phyloP scores from a whole-genome alignment of 2,329 filamentous ascomycete genomes.

The Colletotrichum sp. region DNA sequence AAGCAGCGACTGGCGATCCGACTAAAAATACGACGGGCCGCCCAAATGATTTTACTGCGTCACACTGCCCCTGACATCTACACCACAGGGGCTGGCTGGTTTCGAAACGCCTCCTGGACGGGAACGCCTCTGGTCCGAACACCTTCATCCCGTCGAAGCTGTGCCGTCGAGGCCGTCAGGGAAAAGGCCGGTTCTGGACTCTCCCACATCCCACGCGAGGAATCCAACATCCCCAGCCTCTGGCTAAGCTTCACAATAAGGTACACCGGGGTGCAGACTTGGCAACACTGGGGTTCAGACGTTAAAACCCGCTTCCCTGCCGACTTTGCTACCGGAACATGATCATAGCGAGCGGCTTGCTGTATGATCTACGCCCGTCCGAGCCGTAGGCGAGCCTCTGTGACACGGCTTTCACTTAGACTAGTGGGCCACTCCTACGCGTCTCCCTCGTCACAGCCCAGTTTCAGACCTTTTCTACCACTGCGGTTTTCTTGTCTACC shows the following conservation, averaged over 20 bases:
- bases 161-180: background rate
- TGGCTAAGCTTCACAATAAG: constrained; percentile 16
- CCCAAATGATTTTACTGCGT: constrained; percentile 6
- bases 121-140: constrained; percentile 15
- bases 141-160: constrained; percentile 3
- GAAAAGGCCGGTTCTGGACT: background rate
- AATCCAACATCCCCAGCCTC: background rate
- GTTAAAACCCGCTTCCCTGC: constrained; percentile 2
- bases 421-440: constrained; percentile 14
- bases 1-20: background rate
- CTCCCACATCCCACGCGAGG: background rate
- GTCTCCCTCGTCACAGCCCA: constrained; percentile 16
- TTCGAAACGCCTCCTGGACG: constrained; percentile 19
- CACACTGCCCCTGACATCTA: background rate
- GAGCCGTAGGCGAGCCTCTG: background rate
- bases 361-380: constrained; percentile 16
- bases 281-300: constrained; percentile 1
- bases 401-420: constrained; percentile 4
- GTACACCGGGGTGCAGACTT: constrained; percentile 18
- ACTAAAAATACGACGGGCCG: background rate
- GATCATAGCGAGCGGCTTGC: constrained; percentile 6
- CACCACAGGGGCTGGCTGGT: constrained; percentile 2
- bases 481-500: background rate
- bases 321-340: constrained; percentile 19
- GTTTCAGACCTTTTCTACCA: constrained; percentile 14